Evolutionary conservation across 306 rosid genomes (phyloP), one percentile per base, ranked within the genome.

Genomic region (Amphicarpaea edgeworthii): DNA sequence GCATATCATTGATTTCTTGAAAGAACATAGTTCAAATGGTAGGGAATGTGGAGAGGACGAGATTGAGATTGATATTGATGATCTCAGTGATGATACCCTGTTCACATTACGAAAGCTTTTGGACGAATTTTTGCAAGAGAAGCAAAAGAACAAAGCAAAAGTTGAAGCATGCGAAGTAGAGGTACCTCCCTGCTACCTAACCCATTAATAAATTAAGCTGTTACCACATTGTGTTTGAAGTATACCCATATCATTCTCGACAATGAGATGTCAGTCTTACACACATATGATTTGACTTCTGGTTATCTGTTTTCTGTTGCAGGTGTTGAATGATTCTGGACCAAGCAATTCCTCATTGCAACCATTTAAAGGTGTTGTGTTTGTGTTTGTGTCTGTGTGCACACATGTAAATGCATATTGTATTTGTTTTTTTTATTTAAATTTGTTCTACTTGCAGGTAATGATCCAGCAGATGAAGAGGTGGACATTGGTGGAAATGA

Each of bases 331-430:
- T 79, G 96, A 90, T 68, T 88, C 93, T 58, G 96, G 91, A 10
- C 89, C 91, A 65, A 93, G 96, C 87, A 93, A 90, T 83, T 90
- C 92, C 72, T 90, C 97, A 17, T 78, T 93, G 88, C 97, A 87
- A 80, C 92, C 87, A 40, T 83, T 88, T 70, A 89, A 88, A 93
- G 97, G 97, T 93, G 74, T 16, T 64, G 38, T 32, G 62, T 69
- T 16, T 64, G 38, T 32, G 62, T 69, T 23, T 71, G 61, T 80
- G 81, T 61, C 23, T 43, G 34, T 37, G 26, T 17, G 53, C 34
- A 40, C 53, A n/a, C 8, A 8, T 32, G 21, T 60, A 40, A 41
- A 34, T 53, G 37, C 20, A 26, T 58, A 38, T 41, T 81, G 24
- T 72, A 15, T 61, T 34, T 68, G 47, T 38, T 26, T 24, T 24